These are phyloP conservation scores for Clonostachys rosea DNA, from an alignment of 2,329 filamentous ascomycete genomes.

Conservation along the genomic window DNA sequence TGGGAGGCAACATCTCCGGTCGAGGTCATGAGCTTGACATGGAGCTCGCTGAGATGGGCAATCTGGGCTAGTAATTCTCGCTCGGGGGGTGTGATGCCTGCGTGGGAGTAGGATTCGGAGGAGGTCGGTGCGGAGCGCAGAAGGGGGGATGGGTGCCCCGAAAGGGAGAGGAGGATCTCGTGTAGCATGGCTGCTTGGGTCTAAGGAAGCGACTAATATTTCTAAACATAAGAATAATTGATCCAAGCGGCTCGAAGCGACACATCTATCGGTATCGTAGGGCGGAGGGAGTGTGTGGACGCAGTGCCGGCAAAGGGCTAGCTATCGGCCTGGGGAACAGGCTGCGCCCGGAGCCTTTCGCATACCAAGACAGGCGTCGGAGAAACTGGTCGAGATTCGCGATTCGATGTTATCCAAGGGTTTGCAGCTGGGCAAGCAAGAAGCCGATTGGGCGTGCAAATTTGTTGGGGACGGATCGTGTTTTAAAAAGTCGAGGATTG, in stretches of 20 bases:
- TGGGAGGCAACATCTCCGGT: constrained; percentile 62
- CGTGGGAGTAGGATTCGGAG: constrained; percentile 24
- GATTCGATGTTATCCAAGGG: too few species aligned
- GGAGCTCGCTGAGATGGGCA: constrained; percentile 72
- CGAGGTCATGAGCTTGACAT: constrained; percentile 66
- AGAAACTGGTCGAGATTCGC: too few species aligned
- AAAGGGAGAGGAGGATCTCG: constrained; percentile 95
- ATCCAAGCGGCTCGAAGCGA: constrained; percentile 47
- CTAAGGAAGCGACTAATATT: constrained; percentile 33
- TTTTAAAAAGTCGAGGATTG: too few species aligned
- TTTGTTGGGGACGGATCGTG: too few species aligned
- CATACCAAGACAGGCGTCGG: too few species aligned
- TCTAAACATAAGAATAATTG: constrained; percentile 40
- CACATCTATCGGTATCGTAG: constrained; percentile 34
- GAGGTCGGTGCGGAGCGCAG: constrained; percentile 52
- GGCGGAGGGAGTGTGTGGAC: not conserved
- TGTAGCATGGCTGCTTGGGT: constrained; percentile 71
- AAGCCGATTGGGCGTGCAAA: too few species aligned
- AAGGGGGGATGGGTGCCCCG: constrained; percentile 86
- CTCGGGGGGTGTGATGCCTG: constrained; percentile 70
- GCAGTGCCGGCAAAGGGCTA: too few species aligned
- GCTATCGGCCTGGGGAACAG: too few species aligned
- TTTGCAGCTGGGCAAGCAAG: too few species aligned
- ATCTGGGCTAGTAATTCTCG: constrained; percentile 74
- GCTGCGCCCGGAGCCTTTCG: too few species aligned